Conservation (phyloP, 2,329 filamentous ascomycete species). For the Parastagonospora nodorum region DNA sequence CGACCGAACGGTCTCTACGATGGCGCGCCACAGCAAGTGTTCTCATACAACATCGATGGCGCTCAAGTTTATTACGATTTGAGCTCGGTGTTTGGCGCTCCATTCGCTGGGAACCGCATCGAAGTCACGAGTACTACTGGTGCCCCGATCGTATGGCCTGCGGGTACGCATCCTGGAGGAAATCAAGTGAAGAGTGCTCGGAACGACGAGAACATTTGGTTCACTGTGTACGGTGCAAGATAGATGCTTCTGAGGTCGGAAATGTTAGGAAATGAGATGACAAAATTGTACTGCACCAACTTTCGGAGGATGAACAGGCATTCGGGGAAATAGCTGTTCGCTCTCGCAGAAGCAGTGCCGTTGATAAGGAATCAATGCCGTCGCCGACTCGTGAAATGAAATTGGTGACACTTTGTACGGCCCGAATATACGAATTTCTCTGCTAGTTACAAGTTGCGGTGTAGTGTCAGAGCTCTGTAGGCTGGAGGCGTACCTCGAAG, state of each 20-base stretch:
- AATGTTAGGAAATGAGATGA: neutral
- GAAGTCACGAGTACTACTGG: constrained; percentile 23
- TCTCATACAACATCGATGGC: constrained; percentile 30
- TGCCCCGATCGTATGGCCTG: constrained; percentile 29
- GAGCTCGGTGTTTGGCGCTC: constrained; percentile 31
- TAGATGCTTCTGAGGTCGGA: neutral
- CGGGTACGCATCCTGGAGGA: constrained; percentile 27
- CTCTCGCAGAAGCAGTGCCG: too few species aligned
- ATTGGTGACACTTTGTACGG: too few species aligned
- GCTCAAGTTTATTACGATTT: constrained; percentile 33
- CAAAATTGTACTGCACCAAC: neutral
- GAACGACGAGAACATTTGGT: constrained; percentile 28
- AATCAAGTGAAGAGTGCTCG: constrained; percentile 25
- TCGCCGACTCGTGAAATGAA: too few species aligned
- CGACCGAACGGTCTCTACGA: constrained; percentile 22
- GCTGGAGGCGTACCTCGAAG: too few species aligned
- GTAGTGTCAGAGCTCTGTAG: too few species aligned
- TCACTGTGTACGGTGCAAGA: constrained; percentile 21
- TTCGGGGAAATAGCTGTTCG: too few species aligned
- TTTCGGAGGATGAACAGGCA: too few species aligned
- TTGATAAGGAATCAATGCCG: too few species aligned
- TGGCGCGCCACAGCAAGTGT: constrained; percentile 26
- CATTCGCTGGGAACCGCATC: constrained; percentile 31
- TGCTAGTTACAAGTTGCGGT: too few species aligned
- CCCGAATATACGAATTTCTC: too few species aligned